A percentile compares a stretch with the other conserved stretches of the same genome.
Conservation (phyloP, 2,329 filamentous ascomycete genomes). For the Pochonia chlamydosporia region DNA sequence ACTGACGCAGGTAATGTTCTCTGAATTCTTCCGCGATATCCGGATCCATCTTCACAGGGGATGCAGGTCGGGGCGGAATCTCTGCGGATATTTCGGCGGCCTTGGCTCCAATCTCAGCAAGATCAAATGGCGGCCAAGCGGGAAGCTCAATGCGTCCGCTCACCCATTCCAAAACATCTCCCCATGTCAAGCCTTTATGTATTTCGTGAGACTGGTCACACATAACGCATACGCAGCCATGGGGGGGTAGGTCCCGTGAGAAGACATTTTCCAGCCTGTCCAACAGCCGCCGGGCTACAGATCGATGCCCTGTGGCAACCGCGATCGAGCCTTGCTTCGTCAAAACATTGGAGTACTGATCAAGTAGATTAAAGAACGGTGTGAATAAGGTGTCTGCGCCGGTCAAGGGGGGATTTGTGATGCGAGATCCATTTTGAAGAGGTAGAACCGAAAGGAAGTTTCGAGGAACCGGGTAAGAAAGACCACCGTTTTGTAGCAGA, state of each 20-base stretch:
- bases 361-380: slow-evolving; percentile 74
- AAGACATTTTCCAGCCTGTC: slow-evolving; percentile 94
- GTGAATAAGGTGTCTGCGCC: slow-evolving; percentile 73
- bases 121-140: slow-evolving; percentile 80
- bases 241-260: slow-evolving; percentile 79
- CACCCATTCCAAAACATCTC: slow-evolving; percentile 88
- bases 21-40: slow-evolving; percentile 92
- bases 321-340: slow-evolving; percentile 82
- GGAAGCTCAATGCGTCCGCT: slow-evolving; percentile 84
- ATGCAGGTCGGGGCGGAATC: slow-evolving; percentile 48
- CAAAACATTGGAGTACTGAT: slow-evolving; percentile 80
- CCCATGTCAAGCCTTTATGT: slow-evolving; percentile 79
- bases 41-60: slow-evolving; percentile 73
- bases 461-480: slow-evolving; percentile 65
- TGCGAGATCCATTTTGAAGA: slow-evolving; percentile 47
- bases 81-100: slow-evolving; percentile 58
- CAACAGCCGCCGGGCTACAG: slow-evolving; percentile 82
- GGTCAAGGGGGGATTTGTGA: slow-evolving; percentile 58
- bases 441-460: slow-evolving; percentile 64
- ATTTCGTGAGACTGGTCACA: slow-evolving; percentile 61
- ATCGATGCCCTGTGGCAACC: slow-evolving; percentile 91
- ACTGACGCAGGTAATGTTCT: slow-evolving; percentile 86
- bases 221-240: slow-evolving; percentile 82
- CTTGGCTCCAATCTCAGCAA: slow-evolving; percentile 56
- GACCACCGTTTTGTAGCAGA: slow-evolving; percentile 79